A percentile compares a stretch with the other conserved stretches of the same genome.
Evolutionary conservation across 164 flowering plant genomes (phyloP).

Genomic region (Nymphaea thermarum): DNA sequence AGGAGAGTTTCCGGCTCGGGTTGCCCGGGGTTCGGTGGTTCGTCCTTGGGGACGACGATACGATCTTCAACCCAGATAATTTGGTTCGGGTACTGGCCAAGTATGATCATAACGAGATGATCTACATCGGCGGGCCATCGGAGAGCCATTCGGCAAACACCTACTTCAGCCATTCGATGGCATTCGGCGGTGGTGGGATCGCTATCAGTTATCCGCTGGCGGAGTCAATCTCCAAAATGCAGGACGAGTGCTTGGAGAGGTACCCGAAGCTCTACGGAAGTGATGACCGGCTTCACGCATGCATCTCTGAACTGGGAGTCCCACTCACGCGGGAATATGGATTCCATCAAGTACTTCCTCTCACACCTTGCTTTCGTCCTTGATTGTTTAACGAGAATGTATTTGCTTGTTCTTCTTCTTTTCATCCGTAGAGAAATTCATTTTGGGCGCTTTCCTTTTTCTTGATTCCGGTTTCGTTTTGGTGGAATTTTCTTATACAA

Average conservation of each 20-base stretch:
- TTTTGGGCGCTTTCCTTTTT: not conserved
- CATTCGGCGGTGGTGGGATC: slow-evolving; percentile 60
- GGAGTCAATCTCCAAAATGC: slow-evolving; percentile 26
- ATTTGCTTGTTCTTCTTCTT: not conserved
- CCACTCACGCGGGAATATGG: slow-evolving; percentile 48
- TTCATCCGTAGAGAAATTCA: not conserved
- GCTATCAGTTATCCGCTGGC: slow-evolving; percentile 53
- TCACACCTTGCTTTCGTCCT: not conserved
- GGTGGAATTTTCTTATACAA: not conserved
- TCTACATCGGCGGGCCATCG: slow-evolving; percentile 43
- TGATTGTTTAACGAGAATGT: not conserved
- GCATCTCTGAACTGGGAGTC: slow-evolving; percentile 52
- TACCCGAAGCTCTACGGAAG: slow-evolving; percentile 55
- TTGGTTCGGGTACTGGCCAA: slow-evolving; percentile 36
- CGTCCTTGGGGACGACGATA: slow-evolving; percentile 54
- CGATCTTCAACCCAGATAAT: slow-evolving; percentile 43
- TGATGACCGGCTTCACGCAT: slow-evolving; percentile 63
- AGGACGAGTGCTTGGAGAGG: slow-evolving; percentile 47
- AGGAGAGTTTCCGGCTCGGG: slow-evolving; percentile 35
- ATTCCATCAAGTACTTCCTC: slow-evolving; percentile 45
- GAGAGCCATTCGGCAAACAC: slow-evolving; percentile 56
- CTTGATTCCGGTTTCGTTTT: not conserved
- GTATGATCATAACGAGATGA: slow-evolving; percentile 39
- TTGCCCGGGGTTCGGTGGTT: slow-evolving; percentile 52
- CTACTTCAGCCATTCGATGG: slow-evolving; percentile 49